Evolutionary conservation across 441 rosid species (phyloP), one percentile per base, ranked within the genome.

Genomic region (Sinapis alba): DNA sequence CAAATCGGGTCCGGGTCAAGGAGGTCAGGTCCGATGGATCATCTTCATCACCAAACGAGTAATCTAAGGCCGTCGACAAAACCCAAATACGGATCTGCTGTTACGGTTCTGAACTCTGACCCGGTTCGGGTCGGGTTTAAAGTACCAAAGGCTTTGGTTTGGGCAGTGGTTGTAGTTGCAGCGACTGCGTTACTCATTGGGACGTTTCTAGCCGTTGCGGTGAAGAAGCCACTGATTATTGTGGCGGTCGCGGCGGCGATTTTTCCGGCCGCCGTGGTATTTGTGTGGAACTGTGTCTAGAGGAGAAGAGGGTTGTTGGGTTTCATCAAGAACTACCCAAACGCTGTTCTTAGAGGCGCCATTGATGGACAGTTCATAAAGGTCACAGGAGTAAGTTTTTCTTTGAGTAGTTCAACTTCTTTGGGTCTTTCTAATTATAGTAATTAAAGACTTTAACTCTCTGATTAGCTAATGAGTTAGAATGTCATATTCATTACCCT

Each of bases 111-210:
- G 76, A 83, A 72, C 79, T 83, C 57, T 86, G 89, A 79, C 88
- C 88, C 61, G 88, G 87, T 78, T 84, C 94, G 58, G 86, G 88
- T 83, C 87, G 76, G 83, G 86, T 63, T 79, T 80, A 88, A 82
- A 83, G 84, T 92, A 78, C 94, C 99, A 0, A 95, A 84, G 77
- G 87, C 88, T 6, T 83, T 95, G 80, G 34, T 92, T 74, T 95
- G 96, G 96, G 87, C 89, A 3, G 76, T 95, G 68, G 77, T 88
- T 71, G 84, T 95, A 27, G 88, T 91, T 30, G 90, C 92, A 56
- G 88, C 84, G 67, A 89, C 93, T 94, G 96, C 97, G 12, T 95
- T 95, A 82, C 88, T 95, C 11, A 90, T 93, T 36, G 99, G 98
- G 9, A 96, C 91, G 50, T 95, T 95, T 80, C 83, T 95, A 74